These are phyloP conservation scores for Phytophthora idaei DNA, from an alignment of 352 stramenopile species.

Conservation along the genomic window DNA sequence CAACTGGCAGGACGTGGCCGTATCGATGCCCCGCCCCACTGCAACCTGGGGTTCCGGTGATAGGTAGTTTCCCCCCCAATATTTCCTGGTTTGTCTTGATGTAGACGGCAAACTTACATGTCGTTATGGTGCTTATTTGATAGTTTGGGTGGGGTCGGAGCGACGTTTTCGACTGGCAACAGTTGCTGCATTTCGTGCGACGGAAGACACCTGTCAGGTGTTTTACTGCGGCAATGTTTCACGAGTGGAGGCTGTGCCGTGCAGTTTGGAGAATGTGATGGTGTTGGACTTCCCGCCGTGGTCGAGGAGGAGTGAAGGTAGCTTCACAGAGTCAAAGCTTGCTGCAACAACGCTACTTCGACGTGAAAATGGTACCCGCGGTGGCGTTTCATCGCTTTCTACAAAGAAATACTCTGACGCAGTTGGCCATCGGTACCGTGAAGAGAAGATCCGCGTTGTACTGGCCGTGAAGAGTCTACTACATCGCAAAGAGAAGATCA, in stretches of 20 bases:
- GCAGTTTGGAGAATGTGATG: conserved; percentile 63
- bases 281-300: conserved; percentile 44
- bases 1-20: conserved; percentile 26
- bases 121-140: conserved; percentile 5
- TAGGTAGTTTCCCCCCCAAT: conserved; percentile 31
- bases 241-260: conserved; percentile 39
- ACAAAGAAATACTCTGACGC: conserved; percentile 1
- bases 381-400: background rate
- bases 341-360: conserved; percentile 34
- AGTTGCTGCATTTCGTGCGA: conserved; percentile 33
- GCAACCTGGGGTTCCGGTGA: conserved; percentile 27
- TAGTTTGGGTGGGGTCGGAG: conserved; percentile 48
- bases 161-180: conserved; percentile 45
- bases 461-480: conserved; percentile 64
- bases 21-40: conserved; percentile 29
- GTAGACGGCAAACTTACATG: background rate
- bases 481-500: conserved; percentile 75
- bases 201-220: conserved; percentile 43
- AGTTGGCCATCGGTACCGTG: conserved; percentile 23
- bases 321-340: conserved; percentile 13
- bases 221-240: conserved; percentile 27
- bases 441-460: conserved; percentile 51
- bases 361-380: conserved; percentile 14
- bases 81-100: background rate
- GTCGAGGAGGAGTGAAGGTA: conserved; percentile 7